Evolutionary conservation across 371 early-diverging fungal genomes (phyloP).

Genomic region (Lichtheimia hyalospora): DNA sequence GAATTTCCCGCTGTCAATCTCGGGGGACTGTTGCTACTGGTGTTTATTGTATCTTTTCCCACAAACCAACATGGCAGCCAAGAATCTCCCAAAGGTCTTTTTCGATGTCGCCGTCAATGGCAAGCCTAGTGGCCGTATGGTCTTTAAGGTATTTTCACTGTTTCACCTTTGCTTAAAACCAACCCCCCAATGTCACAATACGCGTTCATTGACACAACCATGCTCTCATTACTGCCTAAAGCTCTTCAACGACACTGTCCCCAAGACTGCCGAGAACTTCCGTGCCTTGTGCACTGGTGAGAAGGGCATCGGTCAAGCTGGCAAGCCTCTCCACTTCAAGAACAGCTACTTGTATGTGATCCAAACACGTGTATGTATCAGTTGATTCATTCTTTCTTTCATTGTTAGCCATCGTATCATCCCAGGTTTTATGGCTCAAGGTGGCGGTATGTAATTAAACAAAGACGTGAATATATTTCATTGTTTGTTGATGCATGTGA

Average conservation of each 20-base stretch:
- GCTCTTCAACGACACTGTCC: conserved; percentile 90
- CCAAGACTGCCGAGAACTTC: conserved; percentile 99
- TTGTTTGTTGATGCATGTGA: background rate
- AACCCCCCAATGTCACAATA: background rate
- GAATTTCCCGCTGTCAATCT: background rate
- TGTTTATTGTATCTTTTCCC: background rate
- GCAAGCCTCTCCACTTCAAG: conserved; percentile 78
- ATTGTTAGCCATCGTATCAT: conserved; percentile 85
- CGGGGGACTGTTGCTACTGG: background rate
- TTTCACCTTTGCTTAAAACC: background rate
- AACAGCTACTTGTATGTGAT: conserved; percentile 73
- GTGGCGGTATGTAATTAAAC: conserved; percentile 65
- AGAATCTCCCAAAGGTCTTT: conserved; percentile 49
- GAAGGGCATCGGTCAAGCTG: conserved; percentile 71
- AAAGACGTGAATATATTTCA: background rate
- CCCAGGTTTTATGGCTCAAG: conserved; percentile 98
- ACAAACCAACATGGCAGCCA: conserved; percentile 17
- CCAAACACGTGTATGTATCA: background rate
- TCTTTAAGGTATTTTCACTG: conserved; percentile 18
- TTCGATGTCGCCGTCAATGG: conserved; percentile 63
- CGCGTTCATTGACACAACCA: background rate
- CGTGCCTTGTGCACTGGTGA: conserved; percentile 78
- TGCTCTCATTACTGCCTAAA: conserved; percentile 18
- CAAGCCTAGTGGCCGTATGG: conserved; percentile 50
- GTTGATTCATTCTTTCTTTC: background rate